Evolutionary conservation across 2,329 filamentous ascomycete species (phyloP), one percentile per base, ranked within the genome.

Genomic region (Nothophaeocryptopus gaeumannii): DNA sequence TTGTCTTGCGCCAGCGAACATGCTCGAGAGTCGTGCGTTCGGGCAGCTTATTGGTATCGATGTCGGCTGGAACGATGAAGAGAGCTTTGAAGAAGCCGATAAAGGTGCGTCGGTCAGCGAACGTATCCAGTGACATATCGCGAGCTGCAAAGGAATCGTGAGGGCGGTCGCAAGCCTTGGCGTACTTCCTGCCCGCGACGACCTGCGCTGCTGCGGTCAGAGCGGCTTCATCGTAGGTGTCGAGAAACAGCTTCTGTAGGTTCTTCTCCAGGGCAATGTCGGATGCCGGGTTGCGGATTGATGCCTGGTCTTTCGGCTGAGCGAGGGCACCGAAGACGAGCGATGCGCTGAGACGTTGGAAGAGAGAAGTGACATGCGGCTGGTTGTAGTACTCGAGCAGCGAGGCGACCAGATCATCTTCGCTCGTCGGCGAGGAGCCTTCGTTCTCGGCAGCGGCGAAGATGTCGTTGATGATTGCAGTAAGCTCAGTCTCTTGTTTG

Each of bases 401-500:
- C 37, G 72, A 71, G 49, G 73, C 70, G 47, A 78, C 69, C 34
- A 81, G 58, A 26, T 26, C 20, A 7, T 26, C 20, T 26, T 26
- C 20, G 7, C 4, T 26, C 20, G 7, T 26, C 4, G 20, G 7
- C 20, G 20, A 4, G 7, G 20, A 26, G 20, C 20, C 3, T 29
- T 47, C 11, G 11, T 48, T 32, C 66, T 58, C 30, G 12, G 45
- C 15, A n/a, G 14, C 32, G 32, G 74, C 65, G 57, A 83, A 80
- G 40, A 83, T 67, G 11, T 70, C 70, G 62, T 85, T 85, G 39
- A 81, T 64, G 5, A 84, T 69, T 60, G 84, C 81, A 0, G 80
- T 80, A 38, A 85, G 76, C 33, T 79, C 77, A 15, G 78, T 69
- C 60, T 85, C 82, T 60, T 85, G 81, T 53, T 84, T 77, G 10